Percentiles rank a stretch among this genome's conserved stretches.
phyloP scores from a whole-genome alignment of 2,329 filamentous ascomycete species.

The Apiospora kogelbergensis region DNA sequence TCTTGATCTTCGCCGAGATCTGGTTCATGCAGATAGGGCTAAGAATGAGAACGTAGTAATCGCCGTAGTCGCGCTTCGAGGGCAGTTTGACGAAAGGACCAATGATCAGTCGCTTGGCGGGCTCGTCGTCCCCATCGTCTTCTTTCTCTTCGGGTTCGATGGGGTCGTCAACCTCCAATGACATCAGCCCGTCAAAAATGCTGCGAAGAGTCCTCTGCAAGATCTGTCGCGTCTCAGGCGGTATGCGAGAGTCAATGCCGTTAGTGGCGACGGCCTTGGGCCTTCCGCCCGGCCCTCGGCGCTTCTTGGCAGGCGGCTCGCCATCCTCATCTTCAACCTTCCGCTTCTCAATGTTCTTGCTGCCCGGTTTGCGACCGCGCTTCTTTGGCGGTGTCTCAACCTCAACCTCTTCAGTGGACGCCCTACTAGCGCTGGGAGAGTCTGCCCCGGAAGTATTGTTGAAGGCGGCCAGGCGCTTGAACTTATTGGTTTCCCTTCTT shows the following conservation, averaged over 20 bases:
- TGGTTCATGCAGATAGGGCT: conserved; percentile 95
- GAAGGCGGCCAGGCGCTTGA: conserved; percentile 52
- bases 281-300: conserved; percentile 68
- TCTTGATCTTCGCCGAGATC: conserved; percentile 93
- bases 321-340: conserved; percentile 81
- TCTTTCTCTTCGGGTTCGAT: conserved; percentile 46
- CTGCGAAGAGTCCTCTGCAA: conserved; percentile 77
- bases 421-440: conserved; percentile 76
- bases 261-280: conserved; percentile 55
- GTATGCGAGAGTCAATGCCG: conserved; percentile 49
- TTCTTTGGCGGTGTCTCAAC: conserved; percentile 74
- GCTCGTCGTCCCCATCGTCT: conserved; percentile 51
- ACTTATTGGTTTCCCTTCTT: conserved; percentile 73
- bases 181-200: conserved; percentile 79
- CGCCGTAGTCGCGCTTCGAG: conserved; percentile 83
- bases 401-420: conserved; percentile 81
- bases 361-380: conserved; percentile 77
- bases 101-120: conserved; percentile 76
- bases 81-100: conserved; percentile 92
- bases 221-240: conserved; percentile 67
- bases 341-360: conserved; percentile 73
- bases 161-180: conserved; percentile 76
- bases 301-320: conserved; percentile 76
- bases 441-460: conserved; percentile 50
- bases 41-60: conserved; percentile 93